phyloP scores from a whole-genome alignment of 306 rosid species.

The Senna siamea region DNA sequence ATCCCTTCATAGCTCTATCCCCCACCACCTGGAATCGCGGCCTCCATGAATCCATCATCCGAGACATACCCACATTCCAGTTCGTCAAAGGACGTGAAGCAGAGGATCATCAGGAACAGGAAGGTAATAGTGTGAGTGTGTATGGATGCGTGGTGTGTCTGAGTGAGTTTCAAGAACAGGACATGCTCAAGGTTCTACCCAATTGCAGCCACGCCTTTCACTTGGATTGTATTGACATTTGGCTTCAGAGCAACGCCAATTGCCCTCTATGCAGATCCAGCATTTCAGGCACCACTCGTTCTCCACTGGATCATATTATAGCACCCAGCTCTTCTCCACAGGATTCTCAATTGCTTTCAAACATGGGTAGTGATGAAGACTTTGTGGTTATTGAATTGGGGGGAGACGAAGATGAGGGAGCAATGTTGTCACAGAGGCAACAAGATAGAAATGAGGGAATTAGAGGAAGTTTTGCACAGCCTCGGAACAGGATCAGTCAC shows the following conservation, averaged over 20 bases:
- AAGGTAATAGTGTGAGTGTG: constrained; percentile 15
- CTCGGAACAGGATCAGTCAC: background rate
- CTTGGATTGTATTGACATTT: constrained; percentile 66
- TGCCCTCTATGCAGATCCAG: constrained; percentile 77
- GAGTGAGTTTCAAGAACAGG: constrained; percentile 58
- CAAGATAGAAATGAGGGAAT: constrained; percentile 44
- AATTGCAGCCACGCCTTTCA: constrained; percentile 68
- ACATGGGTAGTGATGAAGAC: constrained; percentile 69
- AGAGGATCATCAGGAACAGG: background rate
- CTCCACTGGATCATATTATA: constrained; percentile 46
- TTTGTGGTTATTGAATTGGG: constrained; percentile 74
- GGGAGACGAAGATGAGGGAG: constrained; percentile 19
- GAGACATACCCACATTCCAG: constrained; percentile 61
- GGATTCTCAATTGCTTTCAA: constrained; percentile 56
- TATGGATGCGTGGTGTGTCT: constrained; percentile 68
- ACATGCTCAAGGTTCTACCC: constrained; percentile 57
- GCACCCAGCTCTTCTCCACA: constrained; percentile 91
- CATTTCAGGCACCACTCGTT: constrained; percentile 45
- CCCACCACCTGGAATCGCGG: constrained; percentile 57
- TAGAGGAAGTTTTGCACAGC: constrained; percentile 26
- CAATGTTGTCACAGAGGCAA: constrained; percentile 35
- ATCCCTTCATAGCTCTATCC: constrained; percentile 64
- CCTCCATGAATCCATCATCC: constrained; percentile 60
- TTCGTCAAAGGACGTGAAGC: constrained; percentile 54
- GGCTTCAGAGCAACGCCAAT: constrained; percentile 66